These are phyloP conservation scores for Toxoplasma gondii DNA, from an alignment of 169 alveolate genomes.

Conservation along the genomic window DNA sequence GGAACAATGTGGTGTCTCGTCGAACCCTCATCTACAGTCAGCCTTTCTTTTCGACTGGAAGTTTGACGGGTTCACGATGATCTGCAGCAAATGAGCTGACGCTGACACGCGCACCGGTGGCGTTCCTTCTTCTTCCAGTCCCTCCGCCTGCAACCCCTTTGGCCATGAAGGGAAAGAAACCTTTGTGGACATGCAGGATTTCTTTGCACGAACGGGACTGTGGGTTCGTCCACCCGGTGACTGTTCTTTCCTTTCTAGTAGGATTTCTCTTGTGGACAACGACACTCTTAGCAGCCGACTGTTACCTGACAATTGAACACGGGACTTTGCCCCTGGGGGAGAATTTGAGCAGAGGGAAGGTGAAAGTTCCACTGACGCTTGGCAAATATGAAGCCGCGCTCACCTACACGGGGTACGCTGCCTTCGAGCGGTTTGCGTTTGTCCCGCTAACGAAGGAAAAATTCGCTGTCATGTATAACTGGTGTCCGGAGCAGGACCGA, in stretches of 20 bases:
- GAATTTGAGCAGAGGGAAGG: constrained; percentile 1
- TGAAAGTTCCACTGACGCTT: neutral
- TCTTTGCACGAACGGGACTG: neutral
- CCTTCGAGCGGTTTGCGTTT: constrained; percentile 4
- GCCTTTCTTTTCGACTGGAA: too few relatives aligned
- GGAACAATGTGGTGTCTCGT: too few relatives aligned
- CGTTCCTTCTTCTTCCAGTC: too few relatives aligned
- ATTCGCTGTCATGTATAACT: constrained; percentile 15
- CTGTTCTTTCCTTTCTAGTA: neutral
- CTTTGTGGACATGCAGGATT: too few relatives aligned
- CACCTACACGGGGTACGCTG: neutral
- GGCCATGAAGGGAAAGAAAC: too few relatives aligned
- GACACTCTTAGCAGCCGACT: neutral
- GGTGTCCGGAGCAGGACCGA: constrained; percentile 41
- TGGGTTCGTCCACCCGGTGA: neutral
- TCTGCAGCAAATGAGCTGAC: too few relatives aligned
- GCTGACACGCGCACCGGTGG: too few relatives aligned
- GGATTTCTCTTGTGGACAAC: neutral
- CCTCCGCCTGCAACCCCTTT: too few relatives aligned
- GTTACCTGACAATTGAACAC: neutral
- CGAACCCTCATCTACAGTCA: too few relatives aligned
- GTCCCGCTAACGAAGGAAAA: neutral
- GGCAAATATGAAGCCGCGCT: neutral
- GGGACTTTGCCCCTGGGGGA: neutral
- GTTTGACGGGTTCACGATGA: too few relatives aligned